Percentiles rank a stretch among this genome's conserved stretches.
These are phyloP conservation scores for Letharia lupina DNA, from an alignment of 495 filamentous ascomycete species.

Conservation along the genomic window DNA sequence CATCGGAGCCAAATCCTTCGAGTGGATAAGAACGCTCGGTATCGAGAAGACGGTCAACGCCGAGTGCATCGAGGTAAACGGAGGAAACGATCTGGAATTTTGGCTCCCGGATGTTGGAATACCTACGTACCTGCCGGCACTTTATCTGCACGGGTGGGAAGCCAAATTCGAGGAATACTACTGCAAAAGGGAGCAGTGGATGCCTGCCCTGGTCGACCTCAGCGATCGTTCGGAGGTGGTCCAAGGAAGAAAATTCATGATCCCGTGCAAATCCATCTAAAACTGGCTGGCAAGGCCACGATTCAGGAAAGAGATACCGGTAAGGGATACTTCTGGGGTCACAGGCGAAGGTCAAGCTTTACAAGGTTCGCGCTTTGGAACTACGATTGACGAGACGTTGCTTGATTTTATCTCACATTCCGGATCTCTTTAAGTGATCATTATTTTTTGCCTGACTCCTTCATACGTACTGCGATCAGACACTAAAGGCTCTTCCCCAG, in stretches of 20 bases:
- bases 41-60: not conserved
- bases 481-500: not conserved
- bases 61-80: not conserved
- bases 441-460: too few relatives aligned
- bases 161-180: not conserved
- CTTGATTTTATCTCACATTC: not conserved
- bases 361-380: not conserved
- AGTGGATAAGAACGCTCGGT: not conserved
- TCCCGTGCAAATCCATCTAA: not conserved
- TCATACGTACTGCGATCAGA: not conserved
- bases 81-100: not conserved
- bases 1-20: not conserved
- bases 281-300: not conserved
- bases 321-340: not conserved
- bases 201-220: not conserved
- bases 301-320: not conserved
- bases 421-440: too few relatives aligned
- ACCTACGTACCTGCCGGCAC: not conserved
- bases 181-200: not conserved
- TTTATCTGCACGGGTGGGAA: not conserved
- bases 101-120: not conserved
- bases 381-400: not conserved
- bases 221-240: not conserved
- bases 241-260: not conserved
- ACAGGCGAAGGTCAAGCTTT: not conserved